These are phyloP conservation scores for Crithidia bombi DNA, from an alignment of 208 protist genomes.

Conservation along the genomic window DNA sequence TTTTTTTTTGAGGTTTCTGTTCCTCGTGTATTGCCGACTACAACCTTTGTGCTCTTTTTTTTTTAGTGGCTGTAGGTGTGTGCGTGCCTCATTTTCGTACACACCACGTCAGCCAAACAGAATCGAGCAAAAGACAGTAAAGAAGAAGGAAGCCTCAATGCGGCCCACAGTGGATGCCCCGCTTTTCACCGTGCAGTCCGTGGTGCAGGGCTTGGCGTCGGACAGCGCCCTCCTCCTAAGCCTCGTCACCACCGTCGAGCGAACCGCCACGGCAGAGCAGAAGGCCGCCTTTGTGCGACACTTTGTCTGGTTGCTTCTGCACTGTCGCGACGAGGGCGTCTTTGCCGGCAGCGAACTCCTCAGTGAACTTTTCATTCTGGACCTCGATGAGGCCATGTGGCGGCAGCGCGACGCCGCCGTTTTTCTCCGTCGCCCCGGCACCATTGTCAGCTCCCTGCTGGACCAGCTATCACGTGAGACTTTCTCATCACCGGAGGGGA, in stretches of 20 bases:
- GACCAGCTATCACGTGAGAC: constrained; percentile 22
- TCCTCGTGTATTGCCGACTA: neutral
- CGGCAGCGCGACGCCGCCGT: constrained; percentile 15
- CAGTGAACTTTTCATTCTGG: constrained; percentile 39
- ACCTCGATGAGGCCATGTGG: constrained; percentile 50
- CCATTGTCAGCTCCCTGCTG: constrained; percentile 17
- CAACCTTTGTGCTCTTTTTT: constrained; percentile 3
- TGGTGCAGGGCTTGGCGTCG: constrained; percentile 33
- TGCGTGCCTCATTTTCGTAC: neutral
- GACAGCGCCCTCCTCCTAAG: constrained; percentile 40
- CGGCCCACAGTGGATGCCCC: neutral
- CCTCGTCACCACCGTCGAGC: constrained; percentile 36
- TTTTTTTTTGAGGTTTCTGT: no score
- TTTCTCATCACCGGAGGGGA: constrained; percentile 13
- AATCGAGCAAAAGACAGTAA: neutral
- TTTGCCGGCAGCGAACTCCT: constrained; percentile 39
- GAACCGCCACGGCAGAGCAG: constrained; percentile 25
- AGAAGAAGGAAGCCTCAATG: constrained; percentile 5
- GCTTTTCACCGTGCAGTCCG: constrained; percentile 28
- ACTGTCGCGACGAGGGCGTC: constrained; percentile 28
- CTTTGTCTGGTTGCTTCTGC: constrained; percentile 36
- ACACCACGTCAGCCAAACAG: neutral
- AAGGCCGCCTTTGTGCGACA: constrained; percentile 36
- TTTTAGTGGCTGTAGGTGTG: constrained; percentile 1
- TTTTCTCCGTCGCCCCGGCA: constrained; percentile 14